Evolutionary conservation across 768 basidiomycete genomes (phyloP), one percentile per base, ranked within the genome.

Genomic region (Serendipita sp.): DNA sequence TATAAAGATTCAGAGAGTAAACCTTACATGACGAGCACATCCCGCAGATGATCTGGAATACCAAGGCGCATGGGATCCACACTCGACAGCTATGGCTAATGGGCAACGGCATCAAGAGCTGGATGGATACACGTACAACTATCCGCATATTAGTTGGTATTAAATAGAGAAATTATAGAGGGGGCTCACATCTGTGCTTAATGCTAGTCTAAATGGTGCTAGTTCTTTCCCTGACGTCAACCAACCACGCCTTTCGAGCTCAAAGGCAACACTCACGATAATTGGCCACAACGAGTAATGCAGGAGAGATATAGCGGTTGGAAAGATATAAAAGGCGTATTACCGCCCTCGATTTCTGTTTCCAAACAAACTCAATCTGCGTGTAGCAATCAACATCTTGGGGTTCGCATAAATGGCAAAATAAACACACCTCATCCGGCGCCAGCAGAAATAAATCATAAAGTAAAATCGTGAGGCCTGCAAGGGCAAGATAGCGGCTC

Each of bases 21-120:
- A 23, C 28, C 56, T 54, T 60, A 60, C 56, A 60, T n/a, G 56
- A 60, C 16, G 56, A 60, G 56, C 56, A 60, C 36, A 60, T 23
- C 10, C 56, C 56, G 34, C 56, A 34, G 4, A 60, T 60, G 36
- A 60, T 35, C 18, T 60, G 56, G 28, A 34, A 60, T 8, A 32
- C 16, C 28, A 60, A 30, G 10, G 56, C 56, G 36, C 28, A 60
- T 4, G 56, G 34, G 28, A 60, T 60, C 56, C 56, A 60, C n/a
- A 38, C 35, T 36, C 36, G 56, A 60, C 56, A 60, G 36, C 56
- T 60, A 36, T 8, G 18, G n/a, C 28, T n/a, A 60, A 23, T 60
- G 28, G 10, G 30, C 1, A 10, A 23, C 13, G 16, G 36, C 30
- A 23, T 60, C 11, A 30, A 10, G 16, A n/a, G 32, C 30, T n/a